phyloP scores from a whole-genome alignment of 2,329 filamentous ascomycete species.

The Fusarium succisae region DNA sequence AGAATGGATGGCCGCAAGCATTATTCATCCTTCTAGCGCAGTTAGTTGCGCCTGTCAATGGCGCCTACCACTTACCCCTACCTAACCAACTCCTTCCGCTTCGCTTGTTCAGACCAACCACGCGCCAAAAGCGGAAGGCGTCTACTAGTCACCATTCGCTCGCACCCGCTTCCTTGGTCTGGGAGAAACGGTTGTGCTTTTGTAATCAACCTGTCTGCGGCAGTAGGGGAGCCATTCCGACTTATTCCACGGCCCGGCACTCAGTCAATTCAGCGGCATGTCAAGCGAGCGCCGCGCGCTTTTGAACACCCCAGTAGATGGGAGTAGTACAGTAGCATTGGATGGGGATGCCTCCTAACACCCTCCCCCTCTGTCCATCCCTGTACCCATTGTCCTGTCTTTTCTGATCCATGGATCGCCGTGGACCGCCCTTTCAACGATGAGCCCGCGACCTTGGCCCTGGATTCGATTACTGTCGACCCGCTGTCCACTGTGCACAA shows the following conservation, averaged over 20 bases:
- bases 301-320: conserved; percentile 9
- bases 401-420: conserved; percentile 23
- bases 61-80: conserved; percentile 24
- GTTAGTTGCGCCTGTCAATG: conserved; percentile 31
- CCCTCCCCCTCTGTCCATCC: conserved; percentile 7
- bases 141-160: conserved; percentile 25
- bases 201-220: conserved; percentile 17
- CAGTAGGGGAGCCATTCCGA: conserved; percentile 25
- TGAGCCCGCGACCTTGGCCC: conserved; percentile 37
- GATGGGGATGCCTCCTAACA: conserved; percentile 11
- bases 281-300: conserved; percentile 36
- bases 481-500: conserved; percentile 14
- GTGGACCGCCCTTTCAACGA: conserved; percentile 26
- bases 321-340: conserved; percentile 9
- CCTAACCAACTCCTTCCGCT: conserved; percentile 16
- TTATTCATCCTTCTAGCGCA: conserved; percentile 34
- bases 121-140: conserved; percentile 43
- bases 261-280: conserved; percentile 33
- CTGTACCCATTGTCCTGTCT: conserved; percentile 10
- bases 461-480: conserved; percentile 31
- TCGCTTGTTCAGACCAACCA: conserved; percentile 28
- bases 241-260: conserved; percentile 30
- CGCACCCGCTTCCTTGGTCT: conserved; percentile 25
- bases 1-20: conserved; percentile 28
- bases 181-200: not conserved